Evolutionary conservation across 345 rosid species (phyloP), one percentile per base, ranked within the genome.

Genomic region (Isatis tinctoria): DNA sequence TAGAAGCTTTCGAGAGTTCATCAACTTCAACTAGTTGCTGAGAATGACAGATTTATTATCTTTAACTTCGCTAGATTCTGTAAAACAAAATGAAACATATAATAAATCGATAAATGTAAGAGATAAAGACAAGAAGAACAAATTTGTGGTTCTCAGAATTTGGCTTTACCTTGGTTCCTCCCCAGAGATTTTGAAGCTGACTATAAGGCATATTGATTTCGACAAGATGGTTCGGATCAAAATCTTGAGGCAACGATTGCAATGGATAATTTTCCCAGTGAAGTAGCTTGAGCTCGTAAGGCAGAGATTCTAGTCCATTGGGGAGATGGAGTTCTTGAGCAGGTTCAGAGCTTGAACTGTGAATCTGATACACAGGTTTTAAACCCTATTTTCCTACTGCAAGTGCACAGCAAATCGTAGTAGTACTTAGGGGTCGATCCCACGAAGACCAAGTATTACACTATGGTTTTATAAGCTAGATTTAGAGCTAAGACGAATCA

Each of bases 201-300:
- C 84, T 72, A 10, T 12, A n/a, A 24, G 53, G 51, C 65, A 78
- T 18, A 20, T 54, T 14, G 33, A 78, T 57, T 49, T 40, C 72
- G 24, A 75, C 70, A 22, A 82, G 75, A 0, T 64, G 60, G 6
- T 67, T 20, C 0, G 37, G 37, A 26, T 44, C 28, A 22, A 78
- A 75, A 2, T 32, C 27, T 36, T 39, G 40, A 52, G 69, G 69
- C 16, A 72, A 39, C 1, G 61, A 51, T 18, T 0, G 41, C 11
- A 62, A 40, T 0, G 45, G 69, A 63, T 39, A 72, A 3, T 52
- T 39, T 9, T 72, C 76, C 76, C 82, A 81, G 24, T 72, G 76
- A 12, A 72, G 54, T 16, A 72, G 26, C 69, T 44, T 51, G 1
- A 62, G 69, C 43, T 62, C 69, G 39, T 62, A 49, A 61, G 76